Conservation (phyloP, 257 asterid genomes). For the Scutellaria barbata region DNA sequence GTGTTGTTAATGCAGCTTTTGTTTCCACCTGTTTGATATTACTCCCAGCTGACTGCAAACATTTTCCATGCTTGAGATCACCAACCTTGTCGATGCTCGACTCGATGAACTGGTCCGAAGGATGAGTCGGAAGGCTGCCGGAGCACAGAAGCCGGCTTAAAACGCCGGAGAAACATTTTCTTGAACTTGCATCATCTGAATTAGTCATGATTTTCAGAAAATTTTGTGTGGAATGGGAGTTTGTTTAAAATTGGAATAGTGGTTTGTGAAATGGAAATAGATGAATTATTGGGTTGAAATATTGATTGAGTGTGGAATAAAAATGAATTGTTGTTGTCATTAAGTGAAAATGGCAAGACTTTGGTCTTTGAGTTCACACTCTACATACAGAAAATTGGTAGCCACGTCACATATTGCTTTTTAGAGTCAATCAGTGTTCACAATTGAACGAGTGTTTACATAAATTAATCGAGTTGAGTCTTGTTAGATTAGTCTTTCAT, state of each 20-base stretch:
- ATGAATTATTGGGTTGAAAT: conserved; percentile 21
- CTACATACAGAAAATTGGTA: neutral
- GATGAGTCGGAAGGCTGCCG: conserved; percentile 60
- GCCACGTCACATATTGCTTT: neutral
- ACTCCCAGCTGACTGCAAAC: neutral
- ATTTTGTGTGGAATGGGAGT: too few species aligned
- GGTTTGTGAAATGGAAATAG: conserved; percentile 16
- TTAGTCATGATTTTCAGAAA: conserved; percentile 24
- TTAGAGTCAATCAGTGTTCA: conserved; percentile 17
- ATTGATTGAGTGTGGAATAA: neutral
- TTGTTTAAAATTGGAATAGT: conserved; percentile 19
- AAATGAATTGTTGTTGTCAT: neutral
- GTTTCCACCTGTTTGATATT: conserved; percentile 11
- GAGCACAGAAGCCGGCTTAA: conserved; percentile 44
- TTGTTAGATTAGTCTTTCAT: neutral
- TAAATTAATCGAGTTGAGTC: neutral
- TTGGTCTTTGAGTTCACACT: conserved; percentile 35
- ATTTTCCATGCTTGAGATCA: conserved; percentile 5
- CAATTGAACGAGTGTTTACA: neutral
- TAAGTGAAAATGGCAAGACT: conserved; percentile 16
- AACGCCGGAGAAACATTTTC: conserved; percentile 45
- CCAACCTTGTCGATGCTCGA: neutral
- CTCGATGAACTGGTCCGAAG: conserved; percentile 45
- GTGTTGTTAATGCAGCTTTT: conserved; percentile 20
- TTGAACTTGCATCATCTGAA: conserved; percentile 31